Percentiles rank a stretch among this genome's conserved stretches.
phyloP scores from a whole-genome alignment of 305 asterid species.

The Fraxinus ornus region DNA sequence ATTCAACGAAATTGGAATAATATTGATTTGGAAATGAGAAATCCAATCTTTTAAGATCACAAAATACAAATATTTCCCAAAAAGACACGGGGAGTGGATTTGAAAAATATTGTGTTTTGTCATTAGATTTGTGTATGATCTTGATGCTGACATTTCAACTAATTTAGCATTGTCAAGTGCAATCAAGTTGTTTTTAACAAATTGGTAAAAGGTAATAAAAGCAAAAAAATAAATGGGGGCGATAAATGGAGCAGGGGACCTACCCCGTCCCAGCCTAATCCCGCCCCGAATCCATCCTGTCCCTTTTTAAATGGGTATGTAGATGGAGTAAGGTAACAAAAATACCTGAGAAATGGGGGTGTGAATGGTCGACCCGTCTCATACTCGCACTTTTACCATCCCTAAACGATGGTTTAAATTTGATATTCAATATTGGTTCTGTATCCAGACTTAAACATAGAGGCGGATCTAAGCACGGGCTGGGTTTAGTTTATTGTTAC shows the following conservation, averaged over 20 bases:
- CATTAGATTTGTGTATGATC: not conserved
- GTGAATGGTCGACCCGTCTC: not conserved
- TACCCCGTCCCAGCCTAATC: not conserved
- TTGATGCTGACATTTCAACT: not conserved
- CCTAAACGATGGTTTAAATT: too few relatives aligned
- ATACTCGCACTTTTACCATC: not conserved
- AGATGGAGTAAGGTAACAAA: not conserved
- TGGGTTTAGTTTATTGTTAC: not conserved
- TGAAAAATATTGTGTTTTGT: not conserved
- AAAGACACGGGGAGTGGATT: not conserved
- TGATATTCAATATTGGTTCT: not conserved
- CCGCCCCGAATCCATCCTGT: too few relatives aligned
- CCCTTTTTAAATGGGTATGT: not conserved
- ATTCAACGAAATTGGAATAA: not conserved
- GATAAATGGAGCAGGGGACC: not conserved
- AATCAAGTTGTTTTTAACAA: not conserved
- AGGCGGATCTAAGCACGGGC: not conserved
- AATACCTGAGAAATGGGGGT: too few relatives aligned
- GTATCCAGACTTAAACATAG: not conserved
- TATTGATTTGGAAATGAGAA: not conserved
- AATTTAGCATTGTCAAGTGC: not conserved
- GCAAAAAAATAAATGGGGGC: not conserved
- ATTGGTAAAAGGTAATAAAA: too few relatives aligned
- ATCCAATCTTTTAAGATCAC: not conserved
- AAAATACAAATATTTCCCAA: not conserved